Evolutionary conservation across 129 eudicot genomes (phyloP).

Genomic region (Mikania micrantha): DNA sequence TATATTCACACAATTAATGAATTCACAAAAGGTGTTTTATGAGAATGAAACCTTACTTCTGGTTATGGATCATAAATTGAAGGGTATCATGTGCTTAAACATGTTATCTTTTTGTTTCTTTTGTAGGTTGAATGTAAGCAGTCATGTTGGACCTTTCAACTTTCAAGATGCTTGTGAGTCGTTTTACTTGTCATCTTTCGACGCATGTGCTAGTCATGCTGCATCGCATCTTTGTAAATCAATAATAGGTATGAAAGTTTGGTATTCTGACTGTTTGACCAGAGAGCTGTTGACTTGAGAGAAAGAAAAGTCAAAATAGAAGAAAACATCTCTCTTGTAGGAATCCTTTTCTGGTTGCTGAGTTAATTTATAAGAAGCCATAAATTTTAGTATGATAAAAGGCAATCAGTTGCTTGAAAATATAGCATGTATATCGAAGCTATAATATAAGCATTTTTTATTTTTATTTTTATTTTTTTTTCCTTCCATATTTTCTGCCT

Average conservation of each 20-base stretch:
- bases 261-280: slow-evolving; percentile 27
- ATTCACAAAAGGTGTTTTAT: background rate
- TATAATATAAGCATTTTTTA: background rate
- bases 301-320: slow-evolving; percentile 16
- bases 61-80: background rate
- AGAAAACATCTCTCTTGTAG: slow-evolving; percentile 16
- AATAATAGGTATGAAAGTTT: slow-evolving; percentile 10
- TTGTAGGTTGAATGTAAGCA: slow-evolving; percentile 18
- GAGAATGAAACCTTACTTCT: background rate
- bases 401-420: slow-evolving; percentile 1
- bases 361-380: slow-evolving; percentile 12
- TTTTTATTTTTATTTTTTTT: background rate
- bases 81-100: background rate
- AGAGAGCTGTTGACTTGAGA: slow-evolving; percentile 21
- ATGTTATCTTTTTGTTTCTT: background rate
- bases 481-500: background rate
- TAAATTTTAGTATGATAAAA: slow-evolving; percentile 8
- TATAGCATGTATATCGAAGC: background rate
- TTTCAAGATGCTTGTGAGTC: background rate
- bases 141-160: background rate
- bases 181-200: background rate
- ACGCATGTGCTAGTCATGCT: background rate
- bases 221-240: background rate
- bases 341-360: slow-evolving; percentile 16
- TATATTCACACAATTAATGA: background rate